Percentiles rank a stretch among this genome's conserved stretches.
Conservation (phyloP, 805 yeast genomes). For the Yarrowia divulgata region DNA sequence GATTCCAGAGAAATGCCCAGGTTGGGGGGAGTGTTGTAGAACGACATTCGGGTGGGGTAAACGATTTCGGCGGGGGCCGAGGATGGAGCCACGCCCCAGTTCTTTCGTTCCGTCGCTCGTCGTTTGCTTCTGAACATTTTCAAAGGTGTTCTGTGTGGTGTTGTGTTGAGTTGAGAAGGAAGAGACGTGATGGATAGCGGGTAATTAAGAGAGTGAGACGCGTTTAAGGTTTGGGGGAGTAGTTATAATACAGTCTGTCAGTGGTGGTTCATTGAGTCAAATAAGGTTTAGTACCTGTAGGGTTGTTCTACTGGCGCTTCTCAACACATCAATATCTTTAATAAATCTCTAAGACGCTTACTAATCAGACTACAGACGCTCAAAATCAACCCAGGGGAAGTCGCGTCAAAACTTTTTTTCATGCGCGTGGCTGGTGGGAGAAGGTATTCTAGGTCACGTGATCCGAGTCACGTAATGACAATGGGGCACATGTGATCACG, state of each 20-base stretch:
- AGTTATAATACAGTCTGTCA: too few species aligned
- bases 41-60: conserved; percentile 68
- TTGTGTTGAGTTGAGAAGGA: background rate
- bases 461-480: too few species aligned
- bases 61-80: conserved; percentile 47
- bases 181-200: background rate
- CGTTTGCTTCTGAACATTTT: conserved; percentile 48
- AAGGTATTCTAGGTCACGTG: too few species aligned
- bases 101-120: conserved; percentile 48
- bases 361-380: background rate
- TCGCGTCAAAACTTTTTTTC: conserved; percentile 1
- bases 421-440: background rate
- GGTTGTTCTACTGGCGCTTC: background rate
- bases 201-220: background rate
- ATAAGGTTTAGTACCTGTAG: background rate
- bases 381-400: background rate
- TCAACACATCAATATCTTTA: background rate
- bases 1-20: conserved; percentile 90
- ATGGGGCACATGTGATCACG: too few species aligned
- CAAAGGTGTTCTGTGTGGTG: background rate
- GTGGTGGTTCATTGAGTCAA: too few species aligned
- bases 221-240: background rate
- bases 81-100: conserved; percentile 43
- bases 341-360: background rate
- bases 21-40: conserved; percentile 78